phyloP scores from a whole-genome alignment of 1,284 basidiomycete genomes.

The Termitomyces sp. region DNA sequence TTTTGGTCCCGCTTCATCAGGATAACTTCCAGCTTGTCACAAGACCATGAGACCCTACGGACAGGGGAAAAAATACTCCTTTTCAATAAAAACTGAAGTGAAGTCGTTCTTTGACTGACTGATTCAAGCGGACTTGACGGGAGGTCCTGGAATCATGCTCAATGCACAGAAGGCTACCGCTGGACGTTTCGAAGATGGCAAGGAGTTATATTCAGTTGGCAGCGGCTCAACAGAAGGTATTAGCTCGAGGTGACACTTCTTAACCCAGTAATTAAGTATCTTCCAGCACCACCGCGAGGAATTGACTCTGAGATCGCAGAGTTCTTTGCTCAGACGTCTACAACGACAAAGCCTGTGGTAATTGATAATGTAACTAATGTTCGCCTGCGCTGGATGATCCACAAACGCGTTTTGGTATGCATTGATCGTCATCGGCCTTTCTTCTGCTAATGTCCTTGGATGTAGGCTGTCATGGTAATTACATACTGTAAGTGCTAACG shows the following conservation, averaged over 20 bases:
- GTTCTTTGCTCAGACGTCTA: slow-evolving; percentile 34
- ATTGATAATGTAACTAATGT: slow-evolving; percentile 42
- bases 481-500: slow-evolving; percentile 38
- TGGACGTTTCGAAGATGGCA: slow-evolving; percentile 24
- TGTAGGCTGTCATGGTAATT: slow-evolving; percentile 43
- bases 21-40: slow-evolving; percentile 11
- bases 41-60: slow-evolving; percentile 12
- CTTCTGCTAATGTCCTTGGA: background rate
- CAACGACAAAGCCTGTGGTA: slow-evolving; percentile 21
- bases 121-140: background rate
- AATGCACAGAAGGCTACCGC: slow-evolving; percentile 15
- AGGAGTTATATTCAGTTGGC: slow-evolving; percentile 25
- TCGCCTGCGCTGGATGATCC: slow-evolving; percentile 43
- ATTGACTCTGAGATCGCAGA: slow-evolving; percentile 46
- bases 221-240: slow-evolving; percentile 16
- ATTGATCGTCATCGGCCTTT: background rate
- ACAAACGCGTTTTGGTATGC: slow-evolving; percentile 44
- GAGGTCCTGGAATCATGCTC: slow-evolving; percentile 3
- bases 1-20: background rate
- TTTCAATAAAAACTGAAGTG: slow-evolving; percentile 12
- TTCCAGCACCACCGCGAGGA: slow-evolving; percentile 23
- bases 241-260: background rate
- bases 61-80: slow-evolving; percentile 1
- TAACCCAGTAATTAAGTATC: background rate
- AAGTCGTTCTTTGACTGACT: slow-evolving; percentile 4